phyloP scores from a whole-genome alignment of 1,139 yeast species.

The Pichia norvegensis region DNA sequence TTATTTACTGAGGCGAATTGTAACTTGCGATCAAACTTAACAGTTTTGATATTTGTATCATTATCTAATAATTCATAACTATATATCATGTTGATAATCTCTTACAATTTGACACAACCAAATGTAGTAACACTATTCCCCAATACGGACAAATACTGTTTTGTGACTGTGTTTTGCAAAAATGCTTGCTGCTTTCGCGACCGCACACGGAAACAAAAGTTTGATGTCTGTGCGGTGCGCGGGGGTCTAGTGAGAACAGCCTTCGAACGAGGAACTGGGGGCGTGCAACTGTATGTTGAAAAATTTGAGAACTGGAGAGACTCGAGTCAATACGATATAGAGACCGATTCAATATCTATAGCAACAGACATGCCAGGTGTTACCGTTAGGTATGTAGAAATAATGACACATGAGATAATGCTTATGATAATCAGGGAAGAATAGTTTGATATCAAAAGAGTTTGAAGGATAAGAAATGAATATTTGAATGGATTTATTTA shows the following conservation, averaged over 20 bases:
- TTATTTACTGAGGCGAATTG: too few relatives aligned
- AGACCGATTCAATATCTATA: background rate
- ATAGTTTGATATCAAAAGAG: too few relatives aligned
- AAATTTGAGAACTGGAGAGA: background rate
- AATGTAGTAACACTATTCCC: background rate
- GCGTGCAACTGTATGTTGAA: background rate
- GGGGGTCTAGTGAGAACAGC: background rate
- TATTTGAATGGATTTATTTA: too few relatives aligned
- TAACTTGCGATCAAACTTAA: too few relatives aligned
- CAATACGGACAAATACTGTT: background rate
- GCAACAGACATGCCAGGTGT: slow-evolving; percentile 81
- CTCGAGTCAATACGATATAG: background rate
- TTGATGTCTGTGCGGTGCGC: background rate
- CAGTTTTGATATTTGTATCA: too few relatives aligned
- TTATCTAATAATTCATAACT: too few relatives aligned
- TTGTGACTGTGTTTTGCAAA: slow-evolving; percentile 3
- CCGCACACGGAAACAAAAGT: background rate
- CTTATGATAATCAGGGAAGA: background rate
- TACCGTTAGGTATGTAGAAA: slow-evolving; percentile 82
- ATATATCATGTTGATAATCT: too few relatives aligned
- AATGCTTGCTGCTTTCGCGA: background rate
- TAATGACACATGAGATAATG: background rate
- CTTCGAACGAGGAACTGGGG: background rate
- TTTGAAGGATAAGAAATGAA: too few relatives aligned
- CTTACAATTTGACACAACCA: too few relatives aligned